Conservation (phyloP, 2,329 filamentous ascomycete species). For the Colletotrichum simmondsii region DNA sequence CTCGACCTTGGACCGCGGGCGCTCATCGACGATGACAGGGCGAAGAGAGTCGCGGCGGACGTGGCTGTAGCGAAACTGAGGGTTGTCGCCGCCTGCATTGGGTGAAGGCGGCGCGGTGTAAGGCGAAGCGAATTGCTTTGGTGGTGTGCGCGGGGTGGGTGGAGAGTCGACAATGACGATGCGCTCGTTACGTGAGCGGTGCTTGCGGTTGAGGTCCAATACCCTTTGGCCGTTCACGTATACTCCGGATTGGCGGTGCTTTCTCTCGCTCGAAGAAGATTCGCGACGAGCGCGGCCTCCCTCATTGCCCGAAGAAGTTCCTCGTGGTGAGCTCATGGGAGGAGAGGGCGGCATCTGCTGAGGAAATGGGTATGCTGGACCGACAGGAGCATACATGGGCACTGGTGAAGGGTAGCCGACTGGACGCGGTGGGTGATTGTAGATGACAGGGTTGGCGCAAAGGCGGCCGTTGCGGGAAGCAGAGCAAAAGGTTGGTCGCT, state of each 20-base stretch:
- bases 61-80: constrained; percentile 37
- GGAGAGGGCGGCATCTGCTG: constrained; percentile 52
- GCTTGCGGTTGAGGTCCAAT: constrained; percentile 46
- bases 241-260: constrained; percentile 45
- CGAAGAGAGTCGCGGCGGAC: constrained; percentile 38
- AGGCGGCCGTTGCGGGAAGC: constrained; percentile 51
- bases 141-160: constrained; percentile 57
- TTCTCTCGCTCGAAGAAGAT: constrained; percentile 43
- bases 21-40: constrained; percentile 53
- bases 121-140: constrained; percentile 52
- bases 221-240: constrained; percentile 52
- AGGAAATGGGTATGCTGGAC: constrained; percentile 42
- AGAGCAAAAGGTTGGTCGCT: constrained; percentile 49
- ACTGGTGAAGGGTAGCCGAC: constrained; percentile 41
- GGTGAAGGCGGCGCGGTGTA: constrained; percentile 52
- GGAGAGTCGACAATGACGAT: constrained; percentile 57
- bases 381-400: constrained; percentile 38
- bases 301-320: constrained; percentile 47
- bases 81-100: constrained; percentile 33
- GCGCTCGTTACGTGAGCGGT: constrained; percentile 52
- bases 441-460: constrained; percentile 53
- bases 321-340: constrained; percentile 45
- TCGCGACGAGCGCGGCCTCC: constrained; percentile 48
- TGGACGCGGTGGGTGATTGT: constrained; percentile 53
- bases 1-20: constrained; percentile 44